Percentiles rank a stretch among this genome's conserved stretches.
phyloP scores from a whole-genome alignment of 352 stramenopile species.

The Globisporangium camurandrum region DNA sequence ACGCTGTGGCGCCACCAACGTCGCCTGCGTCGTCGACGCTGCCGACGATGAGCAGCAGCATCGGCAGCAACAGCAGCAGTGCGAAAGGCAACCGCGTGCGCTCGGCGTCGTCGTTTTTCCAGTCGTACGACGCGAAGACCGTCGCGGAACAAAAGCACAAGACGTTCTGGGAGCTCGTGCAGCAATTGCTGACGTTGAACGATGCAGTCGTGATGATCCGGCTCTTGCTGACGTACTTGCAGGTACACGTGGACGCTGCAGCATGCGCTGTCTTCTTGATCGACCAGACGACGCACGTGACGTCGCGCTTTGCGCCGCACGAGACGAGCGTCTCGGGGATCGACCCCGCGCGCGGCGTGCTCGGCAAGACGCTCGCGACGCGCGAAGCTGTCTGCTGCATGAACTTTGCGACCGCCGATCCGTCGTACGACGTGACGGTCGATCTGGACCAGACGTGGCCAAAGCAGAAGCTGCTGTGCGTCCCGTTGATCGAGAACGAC shows the following conservation, averaged over 20 bases:
- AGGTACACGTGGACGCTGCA: slow-evolving; percentile 38
- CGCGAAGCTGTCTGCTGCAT: slow-evolving; percentile 22
- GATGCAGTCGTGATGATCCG: slow-evolving; percentile 75
- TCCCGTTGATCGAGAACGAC: slow-evolving; percentile 62
- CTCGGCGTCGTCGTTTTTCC: slow-evolving; percentile 10
- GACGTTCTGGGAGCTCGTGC: slow-evolving; percentile 74
- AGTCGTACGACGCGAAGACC: slow-evolving; percentile 23
- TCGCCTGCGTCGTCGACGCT: not conserved
- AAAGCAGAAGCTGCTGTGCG: slow-evolving; percentile 62
- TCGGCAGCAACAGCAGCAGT: too few species aligned
- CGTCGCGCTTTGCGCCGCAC: slow-evolving; percentile 62
- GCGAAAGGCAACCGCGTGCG: not conserved
- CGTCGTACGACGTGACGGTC: slow-evolving; percentile 52
- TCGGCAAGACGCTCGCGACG: slow-evolving; percentile 35
- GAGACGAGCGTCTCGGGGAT: slow-evolving; percentile 44
- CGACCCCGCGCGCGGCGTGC: slow-evolving; percentile 36
- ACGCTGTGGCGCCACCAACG: not conserved
- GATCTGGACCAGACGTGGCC: slow-evolving; percentile 52
- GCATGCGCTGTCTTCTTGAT: slow-evolving; percentile 64
- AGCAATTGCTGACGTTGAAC: slow-evolving; percentile 55
- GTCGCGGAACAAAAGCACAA: slow-evolving; percentile 57
- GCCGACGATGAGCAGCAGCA: too few species aligned
- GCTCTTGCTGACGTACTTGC: slow-evolving; percentile 56
- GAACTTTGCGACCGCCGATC: slow-evolving; percentile 41
- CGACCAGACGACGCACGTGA: slow-evolving; percentile 62